Evolutionary conservation across 257 asterid genomes (phyloP).

Genomic region (Craterostigma plantagineum): DNA sequence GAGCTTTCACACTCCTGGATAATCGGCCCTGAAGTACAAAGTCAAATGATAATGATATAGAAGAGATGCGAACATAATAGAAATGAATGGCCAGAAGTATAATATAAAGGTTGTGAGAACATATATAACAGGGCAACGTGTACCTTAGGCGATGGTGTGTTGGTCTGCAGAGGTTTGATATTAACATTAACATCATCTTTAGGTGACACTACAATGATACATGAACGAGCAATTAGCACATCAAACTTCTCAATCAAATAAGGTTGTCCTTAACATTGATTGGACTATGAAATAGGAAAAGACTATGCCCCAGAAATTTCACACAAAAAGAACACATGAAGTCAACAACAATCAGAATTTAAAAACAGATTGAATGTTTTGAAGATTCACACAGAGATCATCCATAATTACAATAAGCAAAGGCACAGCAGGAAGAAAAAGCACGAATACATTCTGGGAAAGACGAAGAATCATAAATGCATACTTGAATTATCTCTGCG

Average conservation of each 20-base stretch:
- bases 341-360: no score
- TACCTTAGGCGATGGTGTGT: slow-evolving; percentile 1
- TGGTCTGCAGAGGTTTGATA: slow-evolving; percentile 26
- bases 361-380: no score
- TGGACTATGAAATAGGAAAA: no score
- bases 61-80: slow-evolving; percentile 1
- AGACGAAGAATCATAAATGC: slow-evolving; percentile 9
- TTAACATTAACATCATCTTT: slow-evolving; percentile 36
- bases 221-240: slow-evolving; percentile 1
- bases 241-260: no score
- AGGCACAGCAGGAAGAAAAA: neutral
- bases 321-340: no score
- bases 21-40: slow-evolving; percentile 37
- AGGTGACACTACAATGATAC: slow-evolving; percentile 37
- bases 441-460: slow-evolving; percentile 7
- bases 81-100: slow-evolving; percentile 9
- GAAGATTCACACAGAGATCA: no score
- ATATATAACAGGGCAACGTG: no score
- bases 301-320: no score
- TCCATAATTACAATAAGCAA: neutral
- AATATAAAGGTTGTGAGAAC: slow-evolving; percentile 31
- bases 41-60: slow-evolving; percentile 8
- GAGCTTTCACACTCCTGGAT: slow-evolving; percentile 45
- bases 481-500: slow-evolving; percentile 48
- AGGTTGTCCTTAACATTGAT: no score